Evolutionary conservation across 2,329 filamentous ascomycete species (phyloP), one percentile per base, ranked within the genome.

Genomic region (Colletotrichum filicis): DNA sequence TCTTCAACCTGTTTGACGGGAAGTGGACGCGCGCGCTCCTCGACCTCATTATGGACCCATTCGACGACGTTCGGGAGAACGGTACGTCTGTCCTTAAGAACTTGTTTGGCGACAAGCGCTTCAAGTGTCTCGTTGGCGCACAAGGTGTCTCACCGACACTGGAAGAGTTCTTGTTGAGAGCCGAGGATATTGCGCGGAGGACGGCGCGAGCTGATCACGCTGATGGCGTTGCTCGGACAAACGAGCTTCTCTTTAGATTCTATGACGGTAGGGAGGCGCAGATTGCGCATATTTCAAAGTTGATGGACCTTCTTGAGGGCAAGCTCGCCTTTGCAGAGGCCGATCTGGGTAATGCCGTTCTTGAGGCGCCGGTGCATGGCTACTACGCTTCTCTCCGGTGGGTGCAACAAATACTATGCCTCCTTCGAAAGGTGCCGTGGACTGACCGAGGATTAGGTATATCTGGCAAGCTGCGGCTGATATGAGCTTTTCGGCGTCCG

Each of bases 181-280:
- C 91, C 1, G 88, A 92, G 69, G 81, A 83, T 4, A 84, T 90
- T 42, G 92, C 94, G 71, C 87, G 91, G 26, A 86, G 85, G 30
- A 97, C 95, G 5, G 94, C 94, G 26, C 90, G 97, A 74, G 96
- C 95, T 14, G 95, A 98, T 79, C 94, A 98, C 80, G 95, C 95
- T 1, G 96, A 99, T 82, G 96, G 96, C 11, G 92, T 97, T 60
- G 96, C 95, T 42, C 91, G 94, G 66, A 87, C 92, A 3, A 93
- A 92, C 74, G 91, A 93, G 53, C 84, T 97, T 19, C 81, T 95
- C 4, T 94, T 92, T 79, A 85, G 85, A 53, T 90, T 91, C 79
- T 85, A 89, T 16, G 78, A 79, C 22, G 81, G 80, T 1, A 79
- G 82, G n/a, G 78, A 85, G 3, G 80, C 82, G 12, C 86, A 84